Conservation (phyloP, 208 protist genomes). For the Leishmania gerbilli region DNA sequence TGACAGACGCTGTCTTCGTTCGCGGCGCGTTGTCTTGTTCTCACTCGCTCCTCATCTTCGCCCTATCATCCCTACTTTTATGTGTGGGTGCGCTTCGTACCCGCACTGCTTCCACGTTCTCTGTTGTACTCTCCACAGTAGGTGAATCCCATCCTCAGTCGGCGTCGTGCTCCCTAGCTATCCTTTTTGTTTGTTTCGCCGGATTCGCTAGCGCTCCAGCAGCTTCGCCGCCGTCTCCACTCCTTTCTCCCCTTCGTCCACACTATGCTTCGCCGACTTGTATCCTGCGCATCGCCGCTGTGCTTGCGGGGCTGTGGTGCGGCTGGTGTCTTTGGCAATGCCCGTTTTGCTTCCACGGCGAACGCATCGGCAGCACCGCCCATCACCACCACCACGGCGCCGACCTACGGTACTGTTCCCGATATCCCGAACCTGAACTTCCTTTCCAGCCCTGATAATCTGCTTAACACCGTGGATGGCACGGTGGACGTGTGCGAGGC, state of each 20-base stretch:
- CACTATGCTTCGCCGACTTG: conserved; percentile 42
- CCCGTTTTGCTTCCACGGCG: background rate
- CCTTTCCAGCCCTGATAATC: conserved; percentile 54
- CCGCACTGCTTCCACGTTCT: background rate
- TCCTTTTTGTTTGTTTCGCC: background rate
- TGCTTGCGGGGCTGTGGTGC: background rate
- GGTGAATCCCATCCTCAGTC: background rate
- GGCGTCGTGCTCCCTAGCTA: background rate
- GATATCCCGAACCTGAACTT: conserved; percentile 84
- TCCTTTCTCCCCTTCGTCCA: background rate
- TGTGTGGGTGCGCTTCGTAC: background rate
- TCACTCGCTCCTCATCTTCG: background rate
- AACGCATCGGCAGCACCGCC: conserved; percentile 9
- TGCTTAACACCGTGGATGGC: conserved; percentile 66
- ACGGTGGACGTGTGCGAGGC: conserved; percentile 78
- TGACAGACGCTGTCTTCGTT: background rate
- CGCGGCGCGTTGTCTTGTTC: background rate
- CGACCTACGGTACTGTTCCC: conserved; percentile 21
- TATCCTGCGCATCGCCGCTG: background rate
- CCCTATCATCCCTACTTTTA: background rate
- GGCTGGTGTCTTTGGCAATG: background rate
- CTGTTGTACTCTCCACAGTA: background rate
- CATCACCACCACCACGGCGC: background rate
- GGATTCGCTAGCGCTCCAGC: background rate
- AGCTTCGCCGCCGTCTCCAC: background rate